Conservation (phyloP, 1,139 yeast species). For the Tardiomyces blankii region DNA sequence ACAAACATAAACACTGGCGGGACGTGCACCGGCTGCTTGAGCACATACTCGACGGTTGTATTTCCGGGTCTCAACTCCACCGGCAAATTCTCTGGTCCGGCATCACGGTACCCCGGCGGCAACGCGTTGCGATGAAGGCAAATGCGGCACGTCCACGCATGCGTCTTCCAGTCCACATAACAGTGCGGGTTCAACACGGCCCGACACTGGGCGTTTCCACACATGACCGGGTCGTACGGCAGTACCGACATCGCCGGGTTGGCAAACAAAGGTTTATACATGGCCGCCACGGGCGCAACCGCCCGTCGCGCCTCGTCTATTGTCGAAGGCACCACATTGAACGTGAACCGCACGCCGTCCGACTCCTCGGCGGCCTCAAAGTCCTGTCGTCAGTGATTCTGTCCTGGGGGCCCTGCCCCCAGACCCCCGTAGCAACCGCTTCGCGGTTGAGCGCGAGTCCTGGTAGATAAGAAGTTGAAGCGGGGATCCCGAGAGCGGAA, state of each 20-base stretch:
- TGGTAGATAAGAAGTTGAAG: too few species aligned
- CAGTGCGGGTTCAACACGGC: slow-evolving; percentile 52
- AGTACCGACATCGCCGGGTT: slow-evolving; percentile 34
- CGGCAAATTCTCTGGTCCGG: slow-evolving; percentile 18
- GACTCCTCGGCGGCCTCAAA: slow-evolving; percentile 52
- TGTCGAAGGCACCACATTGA: slow-evolving; percentile 56
- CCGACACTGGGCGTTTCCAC: slow-evolving; percentile 41
- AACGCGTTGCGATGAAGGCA: slow-evolving; percentile 48
- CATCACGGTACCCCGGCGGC: slow-evolving; percentile 22
- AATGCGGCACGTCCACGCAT: slow-evolving; percentile 54
- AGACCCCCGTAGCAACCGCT: too few species aligned
- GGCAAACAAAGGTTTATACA: slow-evolving; percentile 56
- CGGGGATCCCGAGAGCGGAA: too few species aligned
- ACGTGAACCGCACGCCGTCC: slow-evolving; percentile 59
- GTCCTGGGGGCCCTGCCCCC: too few species aligned
- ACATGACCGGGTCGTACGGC: slow-evolving; percentile 35
- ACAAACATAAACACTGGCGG: slow-evolving; percentile 45
- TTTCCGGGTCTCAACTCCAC: slow-evolving; percentile 29
- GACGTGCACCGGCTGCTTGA: slow-evolving; percentile 33
- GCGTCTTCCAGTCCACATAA: slow-evolving; percentile 29
- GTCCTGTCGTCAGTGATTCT: slow-evolving; percentile 18
- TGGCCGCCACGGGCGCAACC: slow-evolving; percentile 50
- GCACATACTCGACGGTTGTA: slow-evolving; percentile 50
- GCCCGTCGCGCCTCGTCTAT: slow-evolving; percentile 47
- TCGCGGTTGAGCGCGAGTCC: too few species aligned